A percentile compares a stretch with the other conserved stretches of the same genome.
Conservation (phyloP, 768 basidiomycete genomes). For the Naganishia vishniacii region DNA sequence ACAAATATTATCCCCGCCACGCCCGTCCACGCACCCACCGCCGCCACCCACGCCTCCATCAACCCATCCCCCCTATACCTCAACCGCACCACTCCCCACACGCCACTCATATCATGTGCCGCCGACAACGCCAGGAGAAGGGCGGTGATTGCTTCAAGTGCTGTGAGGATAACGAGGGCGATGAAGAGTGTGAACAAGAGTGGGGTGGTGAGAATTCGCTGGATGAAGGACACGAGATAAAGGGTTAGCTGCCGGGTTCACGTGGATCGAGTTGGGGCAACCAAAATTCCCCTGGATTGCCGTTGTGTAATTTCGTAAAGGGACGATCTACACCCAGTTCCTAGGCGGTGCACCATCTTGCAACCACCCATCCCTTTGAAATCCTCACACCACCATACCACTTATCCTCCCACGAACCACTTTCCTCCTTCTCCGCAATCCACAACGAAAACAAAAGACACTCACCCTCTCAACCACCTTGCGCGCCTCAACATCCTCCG, state of each 20-base stretch:
- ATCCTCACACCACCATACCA: too few species aligned
- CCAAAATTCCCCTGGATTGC: too few species aligned
- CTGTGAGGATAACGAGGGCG: constrained; percentile 37
- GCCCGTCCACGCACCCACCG: constrained; percentile 44
- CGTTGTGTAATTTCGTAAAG: too few species aligned
- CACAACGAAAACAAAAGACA: too few species aligned
- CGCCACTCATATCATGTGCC: constrained; percentile 36
- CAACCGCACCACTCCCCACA: constrained; percentile 28
- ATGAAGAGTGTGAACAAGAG: constrained; percentile 32
- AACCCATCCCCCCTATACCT: constrained; percentile 42
- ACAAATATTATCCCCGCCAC: constrained; percentile 44
- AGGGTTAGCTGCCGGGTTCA: too few species aligned
- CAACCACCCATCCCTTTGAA: too few species aligned
- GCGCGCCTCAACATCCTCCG: background rate
- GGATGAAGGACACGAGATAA: background rate
- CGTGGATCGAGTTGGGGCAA: too few species aligned
- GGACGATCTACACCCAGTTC: too few species aligned
- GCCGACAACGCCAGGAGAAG: constrained; percentile 42
- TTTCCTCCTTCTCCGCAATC: too few species aligned
- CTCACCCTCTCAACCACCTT: background rate
- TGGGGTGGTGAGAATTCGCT: constrained; percentile 45
- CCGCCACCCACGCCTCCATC: constrained; percentile 43
- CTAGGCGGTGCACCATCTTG: too few species aligned
- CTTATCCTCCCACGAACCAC: too few species aligned
- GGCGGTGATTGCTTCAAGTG: constrained; percentile 36